Conservation (phyloP, 2,329 filamentous ascomycete species). For the Camptophora hylomeconis region DNA sequence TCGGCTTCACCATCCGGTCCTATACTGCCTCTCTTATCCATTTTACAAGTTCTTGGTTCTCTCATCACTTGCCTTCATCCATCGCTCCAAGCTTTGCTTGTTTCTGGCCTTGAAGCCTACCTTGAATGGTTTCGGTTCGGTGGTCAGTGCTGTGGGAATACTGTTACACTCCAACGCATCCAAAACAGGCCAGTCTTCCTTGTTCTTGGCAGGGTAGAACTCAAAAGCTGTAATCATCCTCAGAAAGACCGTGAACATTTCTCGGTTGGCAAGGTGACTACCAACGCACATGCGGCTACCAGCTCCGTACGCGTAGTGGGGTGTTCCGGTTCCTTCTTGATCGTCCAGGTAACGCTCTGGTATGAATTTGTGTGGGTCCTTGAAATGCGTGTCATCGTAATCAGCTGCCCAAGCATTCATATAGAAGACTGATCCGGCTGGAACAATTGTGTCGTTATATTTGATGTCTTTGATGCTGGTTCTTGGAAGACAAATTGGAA, state of each 20-base stretch:
- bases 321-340: constrained; percentile 38
- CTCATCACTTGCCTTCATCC: constrained; percentile 42
- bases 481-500: constrained; percentile 64
- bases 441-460: constrained; percentile 55
- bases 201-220: constrained; percentile 36
- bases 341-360: constrained; percentile 56
- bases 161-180: constrained; percentile 45
- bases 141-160: constrained; percentile 45
- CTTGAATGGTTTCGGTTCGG: constrained; percentile 52
- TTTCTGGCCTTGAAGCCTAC: constrained; percentile 40
- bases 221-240: constrained; percentile 47
- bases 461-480: constrained; percentile 59
- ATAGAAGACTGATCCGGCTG: constrained; percentile 66
- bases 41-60: constrained; percentile 36
- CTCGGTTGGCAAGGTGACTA: constrained; percentile 49
- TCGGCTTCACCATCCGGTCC: too few relatives aligned
- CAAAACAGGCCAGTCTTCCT: constrained; percentile 38
- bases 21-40: too few relatives aligned
- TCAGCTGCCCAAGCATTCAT: constrained; percentile 69
- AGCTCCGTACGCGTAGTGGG: constrained; percentile 50
- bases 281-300: constrained; percentile 53
- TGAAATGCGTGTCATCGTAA: constrained; percentile 58
- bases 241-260: constrained; percentile 48
- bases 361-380: constrained; percentile 48
- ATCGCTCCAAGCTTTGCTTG: constrained; percentile 31